Evolutionary conservation across 176 grass and related monocot genomes (phyloP).

Genomic region (Pontederia crassipes): DNA sequence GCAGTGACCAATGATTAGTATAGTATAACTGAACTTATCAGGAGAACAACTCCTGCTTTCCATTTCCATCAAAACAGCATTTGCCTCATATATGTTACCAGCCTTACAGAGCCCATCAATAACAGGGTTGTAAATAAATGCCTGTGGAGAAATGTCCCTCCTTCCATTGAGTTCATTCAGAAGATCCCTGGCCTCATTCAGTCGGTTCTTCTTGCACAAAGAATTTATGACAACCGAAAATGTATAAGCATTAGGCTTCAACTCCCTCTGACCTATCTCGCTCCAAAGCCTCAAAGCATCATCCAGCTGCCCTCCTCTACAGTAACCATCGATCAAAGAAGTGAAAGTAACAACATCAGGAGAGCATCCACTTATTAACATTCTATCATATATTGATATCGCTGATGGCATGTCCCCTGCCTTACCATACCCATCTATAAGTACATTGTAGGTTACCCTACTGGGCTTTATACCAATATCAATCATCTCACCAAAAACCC

Average conservation of each 20-base stretch:
- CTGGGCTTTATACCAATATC: constrained; percentile 42
- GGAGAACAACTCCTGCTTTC: constrained; percentile 47
- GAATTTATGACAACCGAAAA: constrained; percentile 68
- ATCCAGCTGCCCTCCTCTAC: constrained; percentile 53
- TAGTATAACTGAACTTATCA: constrained; percentile 95
- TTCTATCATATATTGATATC: constrained; percentile 52
- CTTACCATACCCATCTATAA: constrained; percentile 91
- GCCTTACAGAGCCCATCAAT: constrained; percentile 70
- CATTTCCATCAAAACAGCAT: constrained; percentile 50
- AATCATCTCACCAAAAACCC: constrained; percentile 70
- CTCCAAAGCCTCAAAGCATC: constrained; percentile 61
- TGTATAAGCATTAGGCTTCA: constrained; percentile 66
- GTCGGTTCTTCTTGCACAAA: constrained; percentile 66
- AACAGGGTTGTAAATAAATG: constrained; percentile 83
- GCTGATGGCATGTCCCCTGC: constrained; percentile 42
- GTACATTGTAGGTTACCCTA: constrained; percentile 71
- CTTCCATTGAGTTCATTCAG: constrained; percentile 48
- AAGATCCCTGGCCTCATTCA: constrained; percentile 44
- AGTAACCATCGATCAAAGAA: constrained; percentile 93
- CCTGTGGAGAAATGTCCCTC: constrained; percentile 46
- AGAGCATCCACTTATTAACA: constrained; percentile 39
- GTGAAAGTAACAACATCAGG: constrained; percentile 88
- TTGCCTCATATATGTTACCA: constrained; percentile 69
- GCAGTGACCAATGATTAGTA: constrained; percentile 81
- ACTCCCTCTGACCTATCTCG: constrained; percentile 42